Evolutionary conservation across 208 protist genomes (phyloP), one percentile per base, ranked within the genome.

Genomic region (Leptomonas pyrrhocoris): DNA sequence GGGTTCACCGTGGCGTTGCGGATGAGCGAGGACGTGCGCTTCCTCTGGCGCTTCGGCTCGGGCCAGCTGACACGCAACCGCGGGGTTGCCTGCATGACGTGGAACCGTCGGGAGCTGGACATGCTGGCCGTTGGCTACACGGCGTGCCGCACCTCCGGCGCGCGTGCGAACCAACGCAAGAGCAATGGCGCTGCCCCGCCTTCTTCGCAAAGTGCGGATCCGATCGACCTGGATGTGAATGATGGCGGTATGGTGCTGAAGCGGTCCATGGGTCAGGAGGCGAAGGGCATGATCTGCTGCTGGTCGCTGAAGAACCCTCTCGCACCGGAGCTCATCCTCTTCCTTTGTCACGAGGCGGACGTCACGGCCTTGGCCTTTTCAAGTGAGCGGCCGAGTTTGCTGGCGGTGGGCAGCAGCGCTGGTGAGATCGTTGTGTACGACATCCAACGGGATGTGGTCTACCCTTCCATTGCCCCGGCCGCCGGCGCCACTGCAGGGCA

Each of bases 241-340:
- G 34, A 59, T 3, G 40, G 31, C 18, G 30, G 27, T 0, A 40
- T 70, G 49, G 30, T 58, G 28, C 48, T 43, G 42, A 67, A 68
- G 43, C 66, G 64, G 2, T 38, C 68, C n/a, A 54, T 57, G 21
- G 68, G 58, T 0, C 67, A 79, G 40, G 69, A 76, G 23, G 36
- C 59, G 23, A 70, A 84, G 42, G 97, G 97, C 16, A 78, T 98
- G 64, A 80, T 99, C 40, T 95, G 95, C 74, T 98, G 94, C 83
- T 99, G 98, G 97, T 98, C 96, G n/a, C 79, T 98, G n/a, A 98
- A 98, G 74, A 98, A 98, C 68, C 94, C 93, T 8, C 73, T 95
- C 19, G 81, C 91, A 7, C 96, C 94, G 3, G 93, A 98, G 79
- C 81, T 95, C 7, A 77, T 98, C 28, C 89, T 98, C 67, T 63